These are phyloP conservation scores for Pulveroboletus sp. DNA, from an alignment of 768 basidiomycete species.

Conservation along the genomic window DNA sequence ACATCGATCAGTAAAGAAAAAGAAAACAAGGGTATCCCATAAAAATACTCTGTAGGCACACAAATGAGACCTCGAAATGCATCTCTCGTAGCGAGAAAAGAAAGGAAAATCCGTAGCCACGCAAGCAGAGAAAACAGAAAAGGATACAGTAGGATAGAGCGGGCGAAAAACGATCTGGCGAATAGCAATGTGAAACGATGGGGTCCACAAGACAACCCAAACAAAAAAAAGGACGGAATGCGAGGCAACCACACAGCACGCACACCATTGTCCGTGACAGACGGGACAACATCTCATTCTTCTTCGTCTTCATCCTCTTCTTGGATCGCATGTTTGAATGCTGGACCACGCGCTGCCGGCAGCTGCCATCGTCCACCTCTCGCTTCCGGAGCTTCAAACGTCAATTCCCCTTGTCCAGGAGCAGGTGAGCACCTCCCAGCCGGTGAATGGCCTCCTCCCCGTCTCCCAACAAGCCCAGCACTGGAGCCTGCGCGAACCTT, in stretches of 20 bases:
- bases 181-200: constrained; percentile 16
- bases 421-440: constrained; percentile 58
- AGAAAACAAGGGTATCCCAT: constrained; percentile 24
- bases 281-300: constrained; percentile 42
- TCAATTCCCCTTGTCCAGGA: constrained; percentile 42
- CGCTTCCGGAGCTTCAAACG: constrained; percentile 45
- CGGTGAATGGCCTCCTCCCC: constrained; percentile 57
- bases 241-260: constrained; percentile 4
- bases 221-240: neutral
- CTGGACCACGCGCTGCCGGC: constrained; percentile 63
- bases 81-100: constrained; percentile 3
- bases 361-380: constrained; percentile 64
- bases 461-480: constrained; percentile 28
- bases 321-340: constrained; percentile 69
- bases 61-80: neutral
- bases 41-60: constrained; percentile 17
- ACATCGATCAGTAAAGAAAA: constrained; percentile 4
- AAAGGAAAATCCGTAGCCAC: constrained; percentile 21
- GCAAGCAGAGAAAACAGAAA: neutral
- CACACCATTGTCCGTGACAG: too few species aligned
- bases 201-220: constrained; percentile 4
- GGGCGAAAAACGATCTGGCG: too few species aligned
- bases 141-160: constrained; percentile 7
- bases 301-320: constrained; percentile 88
- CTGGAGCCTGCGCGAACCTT: constrained; percentile 26